Evolutionary conservation across 345 rosid species (phyloP), one percentile per base, ranked within the genome.

Genomic region (Pseudoturritis turrita): DNA sequence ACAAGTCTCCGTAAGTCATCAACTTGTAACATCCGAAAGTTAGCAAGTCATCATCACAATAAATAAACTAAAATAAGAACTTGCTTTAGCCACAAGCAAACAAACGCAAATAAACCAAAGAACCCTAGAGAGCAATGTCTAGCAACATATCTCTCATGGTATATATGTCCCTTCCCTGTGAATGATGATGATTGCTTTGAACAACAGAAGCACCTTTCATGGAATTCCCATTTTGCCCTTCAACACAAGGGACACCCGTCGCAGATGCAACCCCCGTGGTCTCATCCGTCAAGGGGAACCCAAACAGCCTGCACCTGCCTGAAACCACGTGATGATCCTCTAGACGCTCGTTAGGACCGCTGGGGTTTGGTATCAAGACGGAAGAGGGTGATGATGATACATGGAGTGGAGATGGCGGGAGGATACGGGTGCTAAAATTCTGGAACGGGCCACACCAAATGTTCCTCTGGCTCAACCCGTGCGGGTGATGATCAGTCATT

Each of bases 261-360:
- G 51, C 74, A 25, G 73, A 9, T 10, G 55, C 68, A 67, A 59
- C 83, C 25, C 35, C 64, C 72, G 70, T 72, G 81, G 78, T 70
- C 71, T 85, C 96, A 51, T 91, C 96, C 0, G 87, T 91, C 78
- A 95, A 65, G 1, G 89, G 91, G 83, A 95, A 91, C 39, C 99
- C 99, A 67, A 95, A 95, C 66, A 95, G 91, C 73, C 96, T 85
- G 82, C 99, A 95, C 70, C 96, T 86, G 68, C 86, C 77, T 25
- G 80, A 43, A 50, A 58, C 77, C 36, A 59, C 64, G 19, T 58
- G 35, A 36, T 65, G 73, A 17, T 49, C 68, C 8, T 65, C 80
- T 8, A 31, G 53, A 15, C 21, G 50, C 6, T 43, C 58, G 12
- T 62, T 46, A 6, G 33, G 61, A 22, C 58, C 53, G 12, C 33